These are phyloP conservation scores for Xylariaceae sp. DNA, from an alignment of 2,329 filamentous ascomycete species.

Conservation along the genomic window DNA sequence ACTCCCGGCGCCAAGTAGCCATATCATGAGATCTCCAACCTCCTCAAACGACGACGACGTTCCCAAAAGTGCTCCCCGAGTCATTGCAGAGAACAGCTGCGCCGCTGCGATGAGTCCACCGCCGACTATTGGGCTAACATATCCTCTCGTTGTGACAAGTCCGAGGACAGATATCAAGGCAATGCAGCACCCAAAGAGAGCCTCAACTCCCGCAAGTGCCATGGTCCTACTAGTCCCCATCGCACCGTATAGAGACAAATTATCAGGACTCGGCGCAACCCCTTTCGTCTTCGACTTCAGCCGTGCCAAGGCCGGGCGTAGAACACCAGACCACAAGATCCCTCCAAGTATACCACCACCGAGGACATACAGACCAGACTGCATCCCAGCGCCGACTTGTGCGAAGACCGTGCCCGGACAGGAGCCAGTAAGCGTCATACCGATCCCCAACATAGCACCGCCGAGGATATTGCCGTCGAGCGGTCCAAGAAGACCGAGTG, in stretches of 20 bases:
- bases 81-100: slow-evolving; percentile 55
- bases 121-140: slow-evolving; percentile 49
- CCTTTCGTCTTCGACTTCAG: slow-evolving; percentile 22
- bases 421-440: slow-evolving; percentile 64
- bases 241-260: slow-evolving; percentile 38
- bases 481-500: slow-evolving; percentile 49
- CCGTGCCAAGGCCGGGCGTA: slow-evolving; percentile 35
- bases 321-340: slow-evolving; percentile 46
- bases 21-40: slow-evolving; percentile 49
- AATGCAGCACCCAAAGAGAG: slow-evolving; percentile 40
- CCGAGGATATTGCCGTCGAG: slow-evolving; percentile 67
- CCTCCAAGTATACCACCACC: slow-evolving; percentile 56
- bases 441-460: slow-evolving; percentile 59
- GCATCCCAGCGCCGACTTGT: slow-evolving; percentile 55
- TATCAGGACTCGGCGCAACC: slow-evolving; percentile 10
- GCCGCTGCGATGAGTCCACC: slow-evolving; percentile 58
- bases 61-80: slow-evolving; percentile 55
- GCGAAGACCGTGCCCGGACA: slow-evolving; percentile 65
- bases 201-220: slow-evolving; percentile 43
- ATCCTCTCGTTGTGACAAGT: slow-evolving; percentile 25
- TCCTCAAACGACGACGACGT: slow-evolving; percentile 63
- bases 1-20: slow-evolving; percentile 33
- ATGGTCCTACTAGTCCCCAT: slow-evolving; percentile 39
- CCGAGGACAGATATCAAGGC: slow-evolving; percentile 35
- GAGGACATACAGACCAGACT: slow-evolving; percentile 51